Conservation (phyloP, 2,329 filamentous ascomycete genomes). For the Zasmidium angulare region DNA sequence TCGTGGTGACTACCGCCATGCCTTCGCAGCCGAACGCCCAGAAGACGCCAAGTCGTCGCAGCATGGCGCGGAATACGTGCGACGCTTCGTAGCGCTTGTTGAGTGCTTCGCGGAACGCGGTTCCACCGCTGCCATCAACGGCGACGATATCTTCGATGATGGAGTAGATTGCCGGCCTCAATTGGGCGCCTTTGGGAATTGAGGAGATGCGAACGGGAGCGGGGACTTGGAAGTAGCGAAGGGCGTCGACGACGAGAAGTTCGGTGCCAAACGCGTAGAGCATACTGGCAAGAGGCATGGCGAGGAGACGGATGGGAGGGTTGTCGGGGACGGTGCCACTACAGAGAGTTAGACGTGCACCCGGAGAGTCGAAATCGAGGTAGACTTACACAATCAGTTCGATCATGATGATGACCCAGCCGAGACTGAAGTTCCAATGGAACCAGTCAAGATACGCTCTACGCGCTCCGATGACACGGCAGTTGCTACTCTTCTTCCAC, state of each 20-base stretch:
- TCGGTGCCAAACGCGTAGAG: conserved; percentile 54
- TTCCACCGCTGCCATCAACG: conserved; percentile 55
- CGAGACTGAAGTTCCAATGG: conserved; percentile 57
- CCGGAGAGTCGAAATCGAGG: background rate
- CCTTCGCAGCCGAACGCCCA: conserved; percentile 50
- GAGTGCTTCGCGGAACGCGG: conserved; percentile 52
- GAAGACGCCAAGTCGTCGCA: conserved; percentile 53
- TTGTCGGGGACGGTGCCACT: conserved; percentile 48
- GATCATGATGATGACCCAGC: conserved; percentile 58
- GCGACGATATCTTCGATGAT: conserved; percentile 56
- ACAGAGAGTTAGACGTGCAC: conserved; percentile 17
- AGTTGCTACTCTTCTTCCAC: conserved; percentile 53
- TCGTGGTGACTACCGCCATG: conserved; percentile 43
- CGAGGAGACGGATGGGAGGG: conserved; percentile 53
- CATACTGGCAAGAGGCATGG: conserved; percentile 54
- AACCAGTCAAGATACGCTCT: conserved; percentile 55
- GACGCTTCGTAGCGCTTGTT: conserved; percentile 55
- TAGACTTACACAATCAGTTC: conserved; percentile 52
- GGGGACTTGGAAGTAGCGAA: conserved; percentile 46
- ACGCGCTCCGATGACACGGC: conserved; percentile 51
- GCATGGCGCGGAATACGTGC: conserved; percentile 54
- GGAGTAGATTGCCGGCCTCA: conserved; percentile 55
- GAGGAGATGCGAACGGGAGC: conserved; percentile 55
- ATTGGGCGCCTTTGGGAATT: conserved; percentile 50
- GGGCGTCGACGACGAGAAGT: conserved; percentile 50